Evolutionary conservation across 2,329 filamentous ascomycete genomes (phyloP).

Genomic region (Aspergillus melleus): DNA sequence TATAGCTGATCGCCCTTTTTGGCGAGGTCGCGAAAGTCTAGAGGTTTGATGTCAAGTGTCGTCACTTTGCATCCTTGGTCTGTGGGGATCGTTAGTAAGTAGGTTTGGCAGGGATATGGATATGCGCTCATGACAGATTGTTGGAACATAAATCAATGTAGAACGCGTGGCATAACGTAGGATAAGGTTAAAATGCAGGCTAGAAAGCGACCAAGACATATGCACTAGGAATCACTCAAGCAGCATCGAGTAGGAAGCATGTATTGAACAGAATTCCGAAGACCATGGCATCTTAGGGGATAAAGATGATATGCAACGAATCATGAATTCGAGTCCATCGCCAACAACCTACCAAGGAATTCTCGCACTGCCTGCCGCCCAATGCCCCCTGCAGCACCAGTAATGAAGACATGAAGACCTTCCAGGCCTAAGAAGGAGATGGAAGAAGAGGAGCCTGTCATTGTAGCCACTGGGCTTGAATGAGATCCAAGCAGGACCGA

Average conservation of each 20-base stretch:
- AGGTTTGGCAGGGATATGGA: neutral
- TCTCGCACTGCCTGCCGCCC: constrained; percentile 52
- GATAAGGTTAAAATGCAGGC: too few species aligned
- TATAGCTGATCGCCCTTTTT: constrained; percentile 28
- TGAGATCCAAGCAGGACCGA: neutral
- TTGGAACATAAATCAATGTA: neutral
- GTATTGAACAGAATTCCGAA: too few species aligned
- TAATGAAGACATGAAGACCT: constrained; percentile 55
- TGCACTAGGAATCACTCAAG: too few species aligned
- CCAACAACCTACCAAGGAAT: constrained; percentile 49
- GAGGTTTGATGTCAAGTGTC: constrained; percentile 49
- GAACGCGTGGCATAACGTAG: too few species aligned
- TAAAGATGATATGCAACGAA: too few species aligned
- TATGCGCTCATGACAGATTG: neutral
- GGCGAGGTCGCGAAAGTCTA: too few species aligned
- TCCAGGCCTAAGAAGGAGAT: constrained; percentile 47
- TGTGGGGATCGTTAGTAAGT: constrained; percentile 21
- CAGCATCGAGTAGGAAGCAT: too few species aligned
- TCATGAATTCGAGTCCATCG: too few species aligned
- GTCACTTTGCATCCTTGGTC: constrained; percentile 57
- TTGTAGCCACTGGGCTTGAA: neutral
- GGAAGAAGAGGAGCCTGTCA: neutral
- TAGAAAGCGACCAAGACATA: too few species aligned
- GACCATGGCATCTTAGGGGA: too few species aligned
- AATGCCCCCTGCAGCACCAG: constrained; percentile 55